phyloP scores from a whole-genome alignment of 176 grass and related monocot genomes.

The Oryza coarctata region DNA sequence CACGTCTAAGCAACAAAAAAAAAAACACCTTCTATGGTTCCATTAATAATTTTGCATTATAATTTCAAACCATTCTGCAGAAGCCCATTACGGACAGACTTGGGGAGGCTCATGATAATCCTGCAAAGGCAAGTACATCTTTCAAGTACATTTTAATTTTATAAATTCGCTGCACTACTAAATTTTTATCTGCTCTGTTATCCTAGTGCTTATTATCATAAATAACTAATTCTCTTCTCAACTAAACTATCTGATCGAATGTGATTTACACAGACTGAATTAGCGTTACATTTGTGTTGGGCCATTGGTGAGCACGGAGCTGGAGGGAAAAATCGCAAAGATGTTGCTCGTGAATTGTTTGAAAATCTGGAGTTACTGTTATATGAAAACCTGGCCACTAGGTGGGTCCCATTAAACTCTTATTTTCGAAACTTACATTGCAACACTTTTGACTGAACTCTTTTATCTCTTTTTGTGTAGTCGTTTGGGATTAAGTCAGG shows the following conservation, averaged over 20 bases:
- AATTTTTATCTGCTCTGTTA: background rate
- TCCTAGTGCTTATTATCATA: background rate
- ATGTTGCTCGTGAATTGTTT: constrained; percentile 88
- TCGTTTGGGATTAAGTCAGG: constrained; percentile 75
- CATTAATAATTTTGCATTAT: constrained; percentile 19
- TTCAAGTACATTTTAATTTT: background rate
- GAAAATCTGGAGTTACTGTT: constrained; percentile 88
- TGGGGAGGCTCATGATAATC: constrained; percentile 75
- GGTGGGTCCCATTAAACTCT: constrained; percentile 41
- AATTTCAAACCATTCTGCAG: constrained; percentile 50
- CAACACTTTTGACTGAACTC: constrained; percentile 20
- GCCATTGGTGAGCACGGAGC: constrained; percentile 91
- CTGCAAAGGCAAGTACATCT: constrained; percentile 69
- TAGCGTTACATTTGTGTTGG: constrained; percentile 94
- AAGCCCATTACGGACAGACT: constrained; percentile 93
- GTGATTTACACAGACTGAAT: constrained; percentile 60
- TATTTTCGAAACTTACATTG: constrained; percentile 1
- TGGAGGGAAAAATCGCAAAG: constrained; percentile 70
- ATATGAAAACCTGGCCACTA: constrained; percentile 90
- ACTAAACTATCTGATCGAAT: constrained; percentile 16
- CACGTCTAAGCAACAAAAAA: background rate
- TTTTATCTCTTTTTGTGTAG: constrained; percentile 43
- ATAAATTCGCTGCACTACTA: constrained; percentile 15
- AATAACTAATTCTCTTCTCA: background rate
- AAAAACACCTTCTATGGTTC: background rate